A percentile compares a stretch with the other conserved stretches of the same genome.
phyloP scores from a whole-genome alignment of 495 filamentous ascomycete species.

The Penicillium canariense region DNA sequence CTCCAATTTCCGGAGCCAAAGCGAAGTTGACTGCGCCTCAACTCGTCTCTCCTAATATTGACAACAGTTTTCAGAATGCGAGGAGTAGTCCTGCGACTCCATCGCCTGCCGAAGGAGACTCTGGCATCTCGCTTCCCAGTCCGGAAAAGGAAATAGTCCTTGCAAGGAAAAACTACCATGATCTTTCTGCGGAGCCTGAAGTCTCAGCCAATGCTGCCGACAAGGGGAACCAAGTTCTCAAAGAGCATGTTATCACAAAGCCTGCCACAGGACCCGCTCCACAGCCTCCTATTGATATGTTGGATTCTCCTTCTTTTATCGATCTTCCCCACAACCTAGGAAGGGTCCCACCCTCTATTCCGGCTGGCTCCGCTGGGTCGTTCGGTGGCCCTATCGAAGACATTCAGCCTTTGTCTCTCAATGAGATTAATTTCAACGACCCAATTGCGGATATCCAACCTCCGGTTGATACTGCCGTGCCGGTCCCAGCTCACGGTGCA shows the following conservation, averaged over 20 bases:
- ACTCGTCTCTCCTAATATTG: not conserved
- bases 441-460: constrained; percentile 16
- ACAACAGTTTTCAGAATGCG: not conserved
- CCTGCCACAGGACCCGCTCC: not conserved
- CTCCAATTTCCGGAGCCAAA: not conserved
- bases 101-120: constrained; percentile 1
- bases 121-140: constrained; percentile 3
- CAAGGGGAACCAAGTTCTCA: not conserved
- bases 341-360: not conserved
- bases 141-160: not conserved
- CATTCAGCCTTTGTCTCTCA: constrained; percentile 4
- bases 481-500: not conserved
- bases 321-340: constrained; percentile 50
- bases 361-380: not conserved
- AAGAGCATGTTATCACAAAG: not conserved
- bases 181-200: not conserved
- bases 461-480: constrained; percentile 20
- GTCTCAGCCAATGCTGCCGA: no score
- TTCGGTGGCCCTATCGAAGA: constrained; percentile 7
- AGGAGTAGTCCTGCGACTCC: not conserved
- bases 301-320: constrained; percentile 4
- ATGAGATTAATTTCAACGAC: constrained; percentile 7
- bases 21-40: not conserved
- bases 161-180: not conserved
- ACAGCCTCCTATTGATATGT: not conserved